phyloP scores from a whole-genome alignment of 179 eudicot genomes.

The Patellifolia procumbens region DNA sequence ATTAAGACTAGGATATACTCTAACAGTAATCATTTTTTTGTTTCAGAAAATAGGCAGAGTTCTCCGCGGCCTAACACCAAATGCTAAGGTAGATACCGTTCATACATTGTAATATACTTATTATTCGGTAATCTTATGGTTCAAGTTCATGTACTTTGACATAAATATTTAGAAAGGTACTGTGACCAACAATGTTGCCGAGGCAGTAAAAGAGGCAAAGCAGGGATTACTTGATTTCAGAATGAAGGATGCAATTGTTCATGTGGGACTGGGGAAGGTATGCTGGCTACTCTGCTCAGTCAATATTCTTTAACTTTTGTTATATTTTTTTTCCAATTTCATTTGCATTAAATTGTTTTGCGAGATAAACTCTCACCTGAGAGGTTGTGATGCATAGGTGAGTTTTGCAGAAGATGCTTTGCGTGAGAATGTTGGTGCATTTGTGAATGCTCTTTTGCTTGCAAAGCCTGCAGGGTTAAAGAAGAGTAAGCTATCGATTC shows the following conservation, averaged over 20 bases:
- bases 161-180: slow-evolving; percentile 70
- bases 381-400: slow-evolving; percentile 41
- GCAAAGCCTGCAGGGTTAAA: slow-evolving; percentile 89
- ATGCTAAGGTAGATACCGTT: slow-evolving; percentile 56
- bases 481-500: slow-evolving; percentile 66
- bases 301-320: neutral
- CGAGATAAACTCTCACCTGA: neutral
- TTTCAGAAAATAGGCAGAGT: slow-evolving; percentile 68
- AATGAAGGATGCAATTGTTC: slow-evolving; percentile 89
- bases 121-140: neutral
- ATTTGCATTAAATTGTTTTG: neutral
- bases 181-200: slow-evolving; percentile 70
- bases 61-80: slow-evolving; percentile 76
- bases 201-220: slow-evolving; percentile 75
- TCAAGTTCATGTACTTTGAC: slow-evolving; percentile 14
- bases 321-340: neutral
- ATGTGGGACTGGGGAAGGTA: slow-evolving; percentile 94
- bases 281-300: neutral
- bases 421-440: slow-evolving; percentile 86
- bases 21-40: slow-evolving; percentile 4
- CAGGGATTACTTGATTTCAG: slow-evolving; percentile 63
- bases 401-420: slow-evolving; percentile 74
- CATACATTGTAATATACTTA: neutral
- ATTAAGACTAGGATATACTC: neutral
- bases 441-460: slow-evolving; percentile 83